Conservation (phyloP, 2,329 filamentous ascomycete genomes). For the Pseudogymnoascus sp. region DNA sequence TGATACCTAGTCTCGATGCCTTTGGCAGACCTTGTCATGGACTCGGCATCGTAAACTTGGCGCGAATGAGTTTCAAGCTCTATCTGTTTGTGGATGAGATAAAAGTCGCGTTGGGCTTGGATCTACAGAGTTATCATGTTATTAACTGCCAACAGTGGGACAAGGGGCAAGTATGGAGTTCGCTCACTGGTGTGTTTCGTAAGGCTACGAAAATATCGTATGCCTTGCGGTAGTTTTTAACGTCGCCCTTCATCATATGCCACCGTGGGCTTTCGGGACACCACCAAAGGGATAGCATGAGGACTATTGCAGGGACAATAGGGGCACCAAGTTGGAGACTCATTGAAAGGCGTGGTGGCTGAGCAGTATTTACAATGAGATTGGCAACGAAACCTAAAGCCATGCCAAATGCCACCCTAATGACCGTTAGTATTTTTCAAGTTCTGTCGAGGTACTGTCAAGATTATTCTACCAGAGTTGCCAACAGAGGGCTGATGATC, state of each 20-base stretch:
- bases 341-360: not conserved
- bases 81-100: slow-evolving; percentile 12
- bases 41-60: slow-evolving; percentile 27
- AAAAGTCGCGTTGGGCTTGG: slow-evolving; percentile 26
- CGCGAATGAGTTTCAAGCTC: slow-evolving; percentile 17
- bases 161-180: not conserved
- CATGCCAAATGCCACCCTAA: not conserved
- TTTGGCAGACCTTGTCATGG: no score
- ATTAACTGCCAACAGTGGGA: not conserved
- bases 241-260: not conserved
- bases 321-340: not conserved
- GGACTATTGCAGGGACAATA: not conserved
- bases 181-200: not conserved
- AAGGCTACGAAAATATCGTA: not conserved
- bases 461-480: not conserved
- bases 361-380: not conserved
- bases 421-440: not conserved
- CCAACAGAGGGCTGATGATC: not conserved
- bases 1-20: not conserved
- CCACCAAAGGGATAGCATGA: not conserved
- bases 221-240: not conserved
- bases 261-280: not conserved
- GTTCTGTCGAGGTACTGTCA: not conserved
- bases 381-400: not conserved
- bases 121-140: slow-evolving; percentile 11